phyloP scores from a whole-genome alignment of 2,329 filamentous ascomycete genomes.

The Biscogniauxia marginata region DNA sequence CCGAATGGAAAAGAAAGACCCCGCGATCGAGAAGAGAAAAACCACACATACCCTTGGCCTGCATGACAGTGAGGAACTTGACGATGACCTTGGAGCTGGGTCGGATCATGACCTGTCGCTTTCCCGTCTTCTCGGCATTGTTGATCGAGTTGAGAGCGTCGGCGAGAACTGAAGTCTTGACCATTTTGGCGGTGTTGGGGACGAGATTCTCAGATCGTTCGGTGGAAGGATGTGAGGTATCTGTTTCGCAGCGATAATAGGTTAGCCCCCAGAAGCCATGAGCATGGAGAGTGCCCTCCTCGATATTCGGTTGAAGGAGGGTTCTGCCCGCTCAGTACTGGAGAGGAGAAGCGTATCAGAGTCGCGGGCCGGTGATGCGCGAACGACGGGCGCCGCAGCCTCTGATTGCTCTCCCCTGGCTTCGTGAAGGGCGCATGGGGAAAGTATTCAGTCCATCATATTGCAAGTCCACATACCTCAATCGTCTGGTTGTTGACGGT shows the following conservation, averaged over 20 bases:
- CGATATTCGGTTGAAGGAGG: constrained; percentile 50
- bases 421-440: constrained; percentile 43
- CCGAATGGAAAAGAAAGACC: constrained; percentile 58
- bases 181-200: constrained; percentile 79
- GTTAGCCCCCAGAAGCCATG: constrained; percentile 64
- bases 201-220: constrained; percentile 77
- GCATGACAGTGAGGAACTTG: constrained; percentile 99
- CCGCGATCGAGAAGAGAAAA: constrained; percentile 10
- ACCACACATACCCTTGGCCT: constrained; percentile 88
- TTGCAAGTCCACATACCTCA: constrained; percentile 45
- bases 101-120: constrained; percentile 98
- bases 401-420: constrained; percentile 63
- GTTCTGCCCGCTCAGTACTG: constrained; percentile 69
- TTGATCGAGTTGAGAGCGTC: constrained; percentile 99
- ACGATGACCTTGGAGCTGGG: constrained; percentile 99
- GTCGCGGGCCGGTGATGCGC: constrained; percentile 10
- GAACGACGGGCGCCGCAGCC: constrained; percentile 24
- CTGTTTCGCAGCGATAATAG: constrained; percentile 43
- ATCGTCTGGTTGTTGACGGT: constrained; percentile 22
- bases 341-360: constrained; percentile 63
- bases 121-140: constrained; percentile 99
- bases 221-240: constrained; percentile 60
- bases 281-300: constrained; percentile 70
- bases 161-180: constrained; percentile 98
- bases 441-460: constrained; percentile 32